phyloP scores from a whole-genome alignment of 768 basidiomycete species.

The Suillus placidus region DNA sequence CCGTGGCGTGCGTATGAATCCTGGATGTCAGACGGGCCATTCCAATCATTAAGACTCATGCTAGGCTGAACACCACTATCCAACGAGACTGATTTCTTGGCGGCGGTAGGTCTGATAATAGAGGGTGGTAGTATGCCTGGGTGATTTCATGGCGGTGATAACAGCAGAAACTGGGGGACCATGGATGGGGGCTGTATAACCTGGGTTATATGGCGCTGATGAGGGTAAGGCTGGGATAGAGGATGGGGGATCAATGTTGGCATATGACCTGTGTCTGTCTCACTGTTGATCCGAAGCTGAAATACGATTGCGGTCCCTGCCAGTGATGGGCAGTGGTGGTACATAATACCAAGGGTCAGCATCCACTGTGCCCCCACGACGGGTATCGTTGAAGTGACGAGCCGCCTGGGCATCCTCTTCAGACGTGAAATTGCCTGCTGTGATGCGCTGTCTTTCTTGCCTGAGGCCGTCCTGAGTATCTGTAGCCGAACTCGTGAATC shows the following conservation, averaged over 20 bases:
- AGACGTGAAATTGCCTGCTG: slow-evolving; percentile 40
- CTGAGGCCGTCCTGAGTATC: slow-evolving; percentile 25
- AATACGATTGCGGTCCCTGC: slow-evolving; percentile 27
- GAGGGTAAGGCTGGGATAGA: slow-evolving; percentile 14
- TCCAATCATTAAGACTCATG: background rate
- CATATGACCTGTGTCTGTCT: background rate
- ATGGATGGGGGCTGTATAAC: background rate
- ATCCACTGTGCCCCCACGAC: slow-evolving; percentile 52
- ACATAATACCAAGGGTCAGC: slow-evolving; percentile 48
- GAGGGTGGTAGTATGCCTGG: background rate
- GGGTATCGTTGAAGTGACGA: slow-evolving; percentile 43
- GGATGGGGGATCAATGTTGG: background rate
- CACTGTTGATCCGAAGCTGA: slow-evolving; percentile 29
- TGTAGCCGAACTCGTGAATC: slow-evolving; percentile 18
- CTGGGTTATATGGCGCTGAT: slow-evolving; percentile 10
- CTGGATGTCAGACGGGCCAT: background rate
- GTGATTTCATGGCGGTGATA: slow-evolving; percentile 30
- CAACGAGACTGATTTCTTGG: background rate
- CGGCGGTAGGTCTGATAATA: background rate
- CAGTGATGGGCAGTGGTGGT: slow-evolving; percentile 37
- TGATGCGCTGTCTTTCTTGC: slow-evolving; percentile 29
- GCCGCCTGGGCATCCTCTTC: slow-evolving; percentile 45
- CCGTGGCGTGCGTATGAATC: background rate
- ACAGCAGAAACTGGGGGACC: background rate
- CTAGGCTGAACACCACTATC: background rate